Conservation (phyloP, 306 rosid genomes). For the Parietaria judaica region DNA sequence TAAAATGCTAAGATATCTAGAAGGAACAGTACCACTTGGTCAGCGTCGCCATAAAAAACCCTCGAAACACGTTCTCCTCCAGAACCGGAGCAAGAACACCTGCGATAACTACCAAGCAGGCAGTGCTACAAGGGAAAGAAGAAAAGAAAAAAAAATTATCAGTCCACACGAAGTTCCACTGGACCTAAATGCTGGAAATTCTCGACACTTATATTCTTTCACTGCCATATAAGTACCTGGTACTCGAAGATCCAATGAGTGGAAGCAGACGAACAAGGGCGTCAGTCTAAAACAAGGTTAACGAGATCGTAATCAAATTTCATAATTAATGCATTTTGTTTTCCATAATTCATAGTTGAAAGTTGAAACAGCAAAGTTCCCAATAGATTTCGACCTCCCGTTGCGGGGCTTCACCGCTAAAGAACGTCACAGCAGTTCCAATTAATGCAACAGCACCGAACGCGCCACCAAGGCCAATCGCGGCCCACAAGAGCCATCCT, state of each 20-base stretch:
- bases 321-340: neutral
- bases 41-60: conserved; percentile 78
- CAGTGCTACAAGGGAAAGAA: conserved; percentile 58
- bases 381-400: conserved; percentile 57
- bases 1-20: neutral
- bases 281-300: conserved; percentile 71
- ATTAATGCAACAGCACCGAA: conserved; percentile 57
- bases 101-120: conserved; percentile 78
- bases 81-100: conserved; percentile 95
- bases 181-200: conserved; percentile 1
- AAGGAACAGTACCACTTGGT: conserved; percentile 66
- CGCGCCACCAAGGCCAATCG: conserved; percentile 78
- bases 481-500: conserved; percentile 99
- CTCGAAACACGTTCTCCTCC: conserved; percentile 89
- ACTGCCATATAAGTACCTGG: conserved; percentile 46
- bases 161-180: conserved; percentile 3
- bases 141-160: conserved; percentile 20
- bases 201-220: neutral
- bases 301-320: conserved; percentile 16
- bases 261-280: conserved; percentile 93
- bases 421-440: conserved; percentile 59
- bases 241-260: conserved; percentile 71
- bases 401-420: conserved; percentile 60
- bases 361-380: neutral
- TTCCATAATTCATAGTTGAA: neutral